Evolutionary conservation across 139 green algal genomes (phyloP), one percentile per base, ranked within the genome.

Genomic region (Dunaliella primolecta): DNA sequence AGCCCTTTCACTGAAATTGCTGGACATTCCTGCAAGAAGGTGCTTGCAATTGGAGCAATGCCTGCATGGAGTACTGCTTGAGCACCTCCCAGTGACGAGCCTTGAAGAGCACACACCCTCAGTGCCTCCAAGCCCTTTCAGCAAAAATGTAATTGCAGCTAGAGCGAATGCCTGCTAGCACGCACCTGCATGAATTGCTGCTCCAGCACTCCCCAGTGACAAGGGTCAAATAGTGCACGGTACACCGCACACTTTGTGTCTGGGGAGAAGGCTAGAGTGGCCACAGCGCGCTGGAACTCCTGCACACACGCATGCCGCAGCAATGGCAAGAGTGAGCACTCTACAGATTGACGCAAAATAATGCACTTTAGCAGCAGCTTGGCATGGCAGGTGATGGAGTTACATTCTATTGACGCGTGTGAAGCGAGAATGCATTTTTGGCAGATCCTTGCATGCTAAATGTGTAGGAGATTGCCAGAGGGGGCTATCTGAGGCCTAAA

Each of bases 231-330:
- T 81, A 96, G 88, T 29, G 80, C 77, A 70, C 82, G 74, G 91
- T 97, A 97, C 29, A 82, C 86, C 2, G 76, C 11, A 72, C 89
- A 93, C n/a, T 85, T 35, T 2, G 93, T 94, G 82, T 85, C 81
- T 0, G 83, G 86, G 64, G 80, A 84, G 84, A 98, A 96, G 0
- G 92, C 96, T 23, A 99, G 88, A 24, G 91, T 86, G 11, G 94
- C 94, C 36, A 97, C 89, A 7, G 93, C 94, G n/a, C 91, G 92
- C 91, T 99, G 96, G 81, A 98, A 83, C 74, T 98, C 95, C 34
- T 84, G 78, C 90, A 96, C 87, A 87, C 96, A 57, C 84, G 72
- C 37, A 87, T 37, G 3, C 2, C 23, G 36, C 78, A 83, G 78
- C 23, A 74, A 29, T 25, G 78, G 15, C n/a, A 72, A 36, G 78